These are phyloP conservation scores for Fraxinus velutina DNA, from an alignment of 305 asterid genomes.

Conservation along the genomic window DNA sequence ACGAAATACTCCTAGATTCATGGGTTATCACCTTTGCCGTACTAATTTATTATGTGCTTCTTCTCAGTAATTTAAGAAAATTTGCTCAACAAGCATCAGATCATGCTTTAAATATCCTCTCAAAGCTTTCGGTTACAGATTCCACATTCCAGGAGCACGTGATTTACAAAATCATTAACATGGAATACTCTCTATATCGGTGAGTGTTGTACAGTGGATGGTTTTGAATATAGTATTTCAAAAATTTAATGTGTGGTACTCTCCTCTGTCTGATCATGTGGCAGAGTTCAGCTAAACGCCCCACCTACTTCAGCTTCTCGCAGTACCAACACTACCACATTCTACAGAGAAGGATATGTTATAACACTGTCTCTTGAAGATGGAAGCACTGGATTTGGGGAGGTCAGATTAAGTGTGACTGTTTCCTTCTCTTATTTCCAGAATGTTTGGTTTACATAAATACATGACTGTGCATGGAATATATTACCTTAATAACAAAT, in stretches of 20 bases:
- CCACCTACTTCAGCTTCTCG: conserved; percentile 81
- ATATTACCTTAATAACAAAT: not conserved
- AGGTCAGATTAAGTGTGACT: conserved; percentile 46
- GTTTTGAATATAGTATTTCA: conserved; percentile 8
- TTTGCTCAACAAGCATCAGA: conserved; percentile 65
- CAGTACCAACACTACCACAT: conserved; percentile 30
- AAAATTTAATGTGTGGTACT: not conserved
- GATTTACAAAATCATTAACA: conserved; percentile 50
- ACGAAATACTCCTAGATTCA: conserved; percentile 5
- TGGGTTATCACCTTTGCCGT: conserved; percentile 6
- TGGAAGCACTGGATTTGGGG: conserved; percentile 85
- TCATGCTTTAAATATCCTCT: conserved; percentile 53
- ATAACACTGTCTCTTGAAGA: conserved; percentile 66
- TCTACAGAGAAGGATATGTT: conserved; percentile 85
- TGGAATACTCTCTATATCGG: conserved; percentile 79
- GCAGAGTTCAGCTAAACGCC: conserved; percentile 76
- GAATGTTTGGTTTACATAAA: not conserved
- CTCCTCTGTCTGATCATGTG: conserved; percentile 23
- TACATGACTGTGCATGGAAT: not conserved
- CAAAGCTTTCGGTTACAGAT: conserved; percentile 44
- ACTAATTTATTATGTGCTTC: conserved; percentile 26
- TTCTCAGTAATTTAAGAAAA: conserved; percentile 64
- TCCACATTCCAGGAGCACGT: conserved; percentile 32
- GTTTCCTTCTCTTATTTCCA: conserved; percentile 8
- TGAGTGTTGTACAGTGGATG: conserved; percentile 31